Evolutionary conservation across 106 monocot species (phyloP).

Genomic region (Hemerocallis citrina): DNA sequence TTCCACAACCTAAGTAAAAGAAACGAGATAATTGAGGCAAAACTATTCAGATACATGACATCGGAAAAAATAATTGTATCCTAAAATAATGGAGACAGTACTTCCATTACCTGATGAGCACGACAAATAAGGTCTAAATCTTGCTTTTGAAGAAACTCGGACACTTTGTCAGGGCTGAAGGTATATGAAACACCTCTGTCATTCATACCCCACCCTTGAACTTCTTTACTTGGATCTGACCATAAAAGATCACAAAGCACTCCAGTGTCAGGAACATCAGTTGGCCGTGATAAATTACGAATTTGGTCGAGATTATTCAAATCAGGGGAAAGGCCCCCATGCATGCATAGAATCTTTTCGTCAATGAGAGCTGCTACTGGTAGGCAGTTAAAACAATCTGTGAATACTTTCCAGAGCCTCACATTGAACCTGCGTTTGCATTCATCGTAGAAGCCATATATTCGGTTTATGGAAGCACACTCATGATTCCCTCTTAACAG

Average conservation of each 20-base stretch:
- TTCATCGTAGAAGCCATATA: slow-evolving; percentile 42
- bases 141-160: slow-evolving; percentile 28
- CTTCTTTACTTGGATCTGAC: slow-evolving; percentile 39
- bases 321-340: slow-evolving; percentile 47
- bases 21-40: neutral
- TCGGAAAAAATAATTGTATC: too few relatives aligned
- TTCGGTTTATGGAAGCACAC: slow-evolving; percentile 23
- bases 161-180: slow-evolving; percentile 28
- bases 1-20: slow-evolving; percentile 18
- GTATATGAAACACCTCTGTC: slow-evolving; percentile 32
- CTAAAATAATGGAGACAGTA: neutral
- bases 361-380: slow-evolving; percentile 33
- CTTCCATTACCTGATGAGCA: slow-evolving; percentile 25
- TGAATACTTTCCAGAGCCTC: slow-evolving; percentile 28
- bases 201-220: slow-evolving; percentile 25
- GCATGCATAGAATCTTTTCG: slow-evolving; percentile 38
- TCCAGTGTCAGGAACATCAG: slow-evolving; percentile 33
- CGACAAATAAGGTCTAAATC: slow-evolving; percentile 41
- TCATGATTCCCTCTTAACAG: slow-evolving; percentile 43
- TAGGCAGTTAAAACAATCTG: slow-evolving; percentile 39
- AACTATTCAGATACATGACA: neutral
- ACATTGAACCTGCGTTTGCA: slow-evolving; percentile 32
- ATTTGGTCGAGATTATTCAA: slow-evolving; percentile 37
- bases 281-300: slow-evolving; percentile 20
- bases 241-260: slow-evolving; percentile 41